Evolutionary conservation across 495 filamentous ascomycete species (phyloP), one percentile per base, ranked within the genome.

Genomic region (Trichocladium antarcticum): DNA sequence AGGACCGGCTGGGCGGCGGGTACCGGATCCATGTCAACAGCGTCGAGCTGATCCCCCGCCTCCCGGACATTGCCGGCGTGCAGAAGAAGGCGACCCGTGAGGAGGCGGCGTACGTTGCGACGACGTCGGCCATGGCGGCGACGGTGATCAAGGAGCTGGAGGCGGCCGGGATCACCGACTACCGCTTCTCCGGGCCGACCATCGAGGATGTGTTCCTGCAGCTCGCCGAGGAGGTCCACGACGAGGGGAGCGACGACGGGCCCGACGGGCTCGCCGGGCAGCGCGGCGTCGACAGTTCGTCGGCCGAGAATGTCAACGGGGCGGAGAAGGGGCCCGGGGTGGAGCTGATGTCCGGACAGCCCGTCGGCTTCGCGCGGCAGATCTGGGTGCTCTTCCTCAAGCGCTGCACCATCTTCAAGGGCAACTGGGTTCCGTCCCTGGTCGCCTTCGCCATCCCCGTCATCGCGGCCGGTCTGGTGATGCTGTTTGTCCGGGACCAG

Each of bases 201-300:
- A 89, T 95, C 50, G 86, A 89, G 59, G 84, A 89, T 57, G 84
- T 92, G 0, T 95, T 95, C 63, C 65, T 93, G 47, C 84, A 85
- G 49, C 74, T 93, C 28, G 87, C 86, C 1, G 82, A 84, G 46
- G 85, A 90, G 59, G 68, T 77, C 45, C 60, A 61, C 38, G 61
- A 60, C 5, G 71, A 76, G 51, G 50, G 47, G 32, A 45, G 47
- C 24, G 47, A 6, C 6, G 38, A 47, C 16, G 12, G 37, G n/a
- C n/a, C n/a, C n/a, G n/a, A n/a, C n/a, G n/a, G n/a, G n/a, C n/a
- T n/a, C n/a, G n/a, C n/a, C n/a, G n/a, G n/a, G n/a, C n/a, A n/a
- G 32, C 40, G 41, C 22, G 54, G 54, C 57, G 48, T 43, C 43
- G 20, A 32, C 31, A 47, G 37, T 27, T 51, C 57, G 38, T n/a